phyloP scores from a whole-genome alignment of 768 basidiomycete genomes.

The Rhodotorula toruloides region DNA sequence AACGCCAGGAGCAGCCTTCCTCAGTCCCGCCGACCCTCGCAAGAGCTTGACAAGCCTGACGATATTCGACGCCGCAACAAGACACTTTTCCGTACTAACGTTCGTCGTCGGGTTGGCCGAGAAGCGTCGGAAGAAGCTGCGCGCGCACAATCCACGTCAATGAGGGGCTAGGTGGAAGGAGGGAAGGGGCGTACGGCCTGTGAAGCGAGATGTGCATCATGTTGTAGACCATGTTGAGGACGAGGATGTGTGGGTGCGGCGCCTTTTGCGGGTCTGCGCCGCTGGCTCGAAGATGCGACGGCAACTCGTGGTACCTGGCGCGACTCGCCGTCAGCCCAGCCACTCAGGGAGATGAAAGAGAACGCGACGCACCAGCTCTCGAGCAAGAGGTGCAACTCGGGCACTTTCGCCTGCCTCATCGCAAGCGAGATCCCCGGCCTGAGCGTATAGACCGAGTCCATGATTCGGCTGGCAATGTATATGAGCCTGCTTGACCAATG shows the following conservation, averaged over 20 bases:
- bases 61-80: conserved; percentile 21
- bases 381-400: conserved; percentile 29
- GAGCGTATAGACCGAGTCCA: conserved; percentile 24
- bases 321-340: neutral
- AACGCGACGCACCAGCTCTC: conserved; percentile 29
- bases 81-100: conserved; percentile 34
- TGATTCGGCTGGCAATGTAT: conserved; percentile 14
- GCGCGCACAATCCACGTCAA: neutral
- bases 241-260: conserved; percentile 24
- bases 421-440: conserved; percentile 12
- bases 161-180: no score
- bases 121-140: conserved; percentile 30
- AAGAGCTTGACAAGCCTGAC: conserved; percentile 32
- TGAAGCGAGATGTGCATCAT: conserved; percentile 23
- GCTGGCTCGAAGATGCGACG: conserved; percentile 25
- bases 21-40: conserved; percentile 7
- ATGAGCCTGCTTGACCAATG: conserved; percentile 19
- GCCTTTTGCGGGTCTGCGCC: conserved; percentile 19
- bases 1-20: conserved; percentile 6
- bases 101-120: conserved; percentile 7
- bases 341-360: neutral
- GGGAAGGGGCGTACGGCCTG: conserved; percentile 13
- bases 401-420: conserved; percentile 17
- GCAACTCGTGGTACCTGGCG: conserved; percentile 31
- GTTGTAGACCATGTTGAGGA: conserved; percentile 13